phyloP scores from a whole-genome alignment of 805 yeast species.

The Candida parachauliodes region DNA sequence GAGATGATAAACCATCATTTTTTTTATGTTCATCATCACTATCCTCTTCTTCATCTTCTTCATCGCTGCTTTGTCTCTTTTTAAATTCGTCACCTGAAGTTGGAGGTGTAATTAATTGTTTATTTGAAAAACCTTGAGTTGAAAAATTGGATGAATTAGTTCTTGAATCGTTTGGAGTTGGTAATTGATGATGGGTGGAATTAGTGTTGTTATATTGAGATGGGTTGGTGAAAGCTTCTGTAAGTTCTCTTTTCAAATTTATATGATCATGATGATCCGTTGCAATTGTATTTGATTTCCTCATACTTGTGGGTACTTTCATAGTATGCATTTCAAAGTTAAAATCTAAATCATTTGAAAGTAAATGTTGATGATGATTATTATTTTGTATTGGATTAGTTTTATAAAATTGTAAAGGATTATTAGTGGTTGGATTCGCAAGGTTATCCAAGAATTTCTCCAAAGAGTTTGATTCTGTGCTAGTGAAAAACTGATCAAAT shows the following conservation, averaged over 20 bases:
- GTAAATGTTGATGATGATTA: neutral
- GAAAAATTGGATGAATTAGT: constrained; percentile 16
- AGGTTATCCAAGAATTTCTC: constrained; percentile 40
- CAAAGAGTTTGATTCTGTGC: constrained; percentile 36
- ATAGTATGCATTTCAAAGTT: constrained; percentile 29
- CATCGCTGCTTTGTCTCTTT: constrained; percentile 13
- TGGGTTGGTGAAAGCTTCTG: constrained; percentile 25
- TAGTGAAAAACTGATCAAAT: constrained; percentile 33
- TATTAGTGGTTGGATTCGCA: constrained; percentile 23
- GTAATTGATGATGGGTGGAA: too few relatives aligned
- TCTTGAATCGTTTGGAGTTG: constrained; percentile 33
- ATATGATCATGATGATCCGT: constrained; percentile 12
- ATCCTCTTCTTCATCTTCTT: constrained; percentile 4
- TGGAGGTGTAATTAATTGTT: constrained; percentile 9
- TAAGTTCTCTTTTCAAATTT: constrained; percentile 23
- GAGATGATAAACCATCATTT: neutral
- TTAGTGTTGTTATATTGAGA: neutral
- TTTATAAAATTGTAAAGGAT: constrained; percentile 31
- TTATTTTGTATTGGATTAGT: constrained; percentile 1
- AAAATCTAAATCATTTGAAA: constrained; percentile 5
- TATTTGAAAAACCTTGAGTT: neutral
- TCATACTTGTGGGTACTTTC: constrained; percentile 14
- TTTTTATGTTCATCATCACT: neutral
- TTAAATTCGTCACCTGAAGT: constrained; percentile 9
- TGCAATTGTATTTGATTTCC: constrained; percentile 6